These are phyloP conservation scores for Chaetomium strumarium DNA, from an alignment of 2,329 filamentous ascomycete species.

Conservation along the genomic window DNA sequence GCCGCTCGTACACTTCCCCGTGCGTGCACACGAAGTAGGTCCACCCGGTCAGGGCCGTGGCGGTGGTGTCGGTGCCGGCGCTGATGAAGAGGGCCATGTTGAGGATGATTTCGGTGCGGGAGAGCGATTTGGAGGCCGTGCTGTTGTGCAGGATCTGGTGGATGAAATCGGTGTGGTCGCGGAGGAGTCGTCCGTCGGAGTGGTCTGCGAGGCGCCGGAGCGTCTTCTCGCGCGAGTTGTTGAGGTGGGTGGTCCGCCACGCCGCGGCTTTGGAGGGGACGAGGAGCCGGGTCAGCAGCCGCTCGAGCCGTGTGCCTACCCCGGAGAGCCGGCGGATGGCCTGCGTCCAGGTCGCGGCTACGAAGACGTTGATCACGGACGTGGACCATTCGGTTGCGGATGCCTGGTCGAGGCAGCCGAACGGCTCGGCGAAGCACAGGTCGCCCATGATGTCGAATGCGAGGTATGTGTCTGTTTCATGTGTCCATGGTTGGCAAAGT, in stretches of 20 bases:
- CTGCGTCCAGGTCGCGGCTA: not conserved
- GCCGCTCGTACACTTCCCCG: not conserved
- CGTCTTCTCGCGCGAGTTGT: not conserved
- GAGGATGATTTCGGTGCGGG: not conserved
- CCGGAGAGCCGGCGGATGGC: not conserved
- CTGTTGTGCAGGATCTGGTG: slow-evolving; percentile 2
- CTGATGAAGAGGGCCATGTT: slow-evolving; percentile 4
- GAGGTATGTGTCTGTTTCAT: slow-evolving; percentile 3
- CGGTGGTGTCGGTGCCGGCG: slow-evolving; percentile 1
- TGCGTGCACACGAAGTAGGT: slow-evolving; percentile 1
- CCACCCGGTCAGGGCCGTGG: slow-evolving; percentile 1
- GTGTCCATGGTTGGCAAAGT: not conserved
- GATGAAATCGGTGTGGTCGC: slow-evolving; percentile 2
- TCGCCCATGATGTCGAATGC: slow-evolving; percentile 4
- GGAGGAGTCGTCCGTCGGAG: not conserved
- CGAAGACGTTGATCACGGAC: not conserved
- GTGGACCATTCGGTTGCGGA: not conserved
- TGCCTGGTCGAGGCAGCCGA: not conserved
- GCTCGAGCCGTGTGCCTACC: not conserved
- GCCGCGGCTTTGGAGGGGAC: not conserved
- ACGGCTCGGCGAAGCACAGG: not conserved
- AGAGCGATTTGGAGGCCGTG: not conserved
- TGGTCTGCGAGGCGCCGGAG: not conserved
- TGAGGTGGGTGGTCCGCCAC: not conserved
- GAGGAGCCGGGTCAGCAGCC: not conserved